These are phyloP conservation scores for Dryas drummondii DNA, from an alignment of 306 rosid genomes.

Conservation along the genomic window DNA sequence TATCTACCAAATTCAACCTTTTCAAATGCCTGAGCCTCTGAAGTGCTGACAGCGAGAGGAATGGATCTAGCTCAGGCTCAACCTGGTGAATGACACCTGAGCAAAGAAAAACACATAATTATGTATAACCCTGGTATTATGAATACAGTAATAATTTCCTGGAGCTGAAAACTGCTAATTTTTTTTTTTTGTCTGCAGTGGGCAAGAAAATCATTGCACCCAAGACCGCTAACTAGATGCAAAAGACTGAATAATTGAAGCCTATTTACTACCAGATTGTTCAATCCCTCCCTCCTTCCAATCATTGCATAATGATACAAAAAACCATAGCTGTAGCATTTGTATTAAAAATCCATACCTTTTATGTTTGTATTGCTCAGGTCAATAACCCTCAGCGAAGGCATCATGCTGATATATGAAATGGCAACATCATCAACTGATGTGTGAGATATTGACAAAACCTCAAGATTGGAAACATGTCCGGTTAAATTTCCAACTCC, in stretches of 20 bases:
- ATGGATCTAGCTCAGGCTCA: constrained; percentile 22
- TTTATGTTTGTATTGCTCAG: constrained; percentile 66
- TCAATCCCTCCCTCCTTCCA: constrained; percentile 5
- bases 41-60: constrained; percentile 49
- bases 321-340: constrained; percentile 10
- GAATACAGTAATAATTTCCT: background rate
- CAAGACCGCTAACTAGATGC: constrained; percentile 10
- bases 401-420: constrained; percentile 66
- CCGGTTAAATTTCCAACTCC: constrained; percentile 71
- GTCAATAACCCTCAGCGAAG: constrained; percentile 68
- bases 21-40: constrained; percentile 55
- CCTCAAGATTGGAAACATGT: constrained; percentile 70
- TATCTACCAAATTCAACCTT: constrained; percentile 67
- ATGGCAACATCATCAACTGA: constrained; percentile 64
- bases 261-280: background rate
- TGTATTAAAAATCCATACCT: constrained; percentile 49
- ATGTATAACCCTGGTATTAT: background rate
- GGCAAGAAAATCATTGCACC: background rate
- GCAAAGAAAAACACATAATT: background rate
- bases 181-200: background rate
- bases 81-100: constrained; percentile 53
- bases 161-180: background rate
- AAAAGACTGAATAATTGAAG: constrained; percentile 4
- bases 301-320: background rate
- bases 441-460: constrained; percentile 65